phyloP scores from a whole-genome alignment of 2,329 filamentous ascomycete genomes.

The Stagonosporopsis rhizophila region DNA sequence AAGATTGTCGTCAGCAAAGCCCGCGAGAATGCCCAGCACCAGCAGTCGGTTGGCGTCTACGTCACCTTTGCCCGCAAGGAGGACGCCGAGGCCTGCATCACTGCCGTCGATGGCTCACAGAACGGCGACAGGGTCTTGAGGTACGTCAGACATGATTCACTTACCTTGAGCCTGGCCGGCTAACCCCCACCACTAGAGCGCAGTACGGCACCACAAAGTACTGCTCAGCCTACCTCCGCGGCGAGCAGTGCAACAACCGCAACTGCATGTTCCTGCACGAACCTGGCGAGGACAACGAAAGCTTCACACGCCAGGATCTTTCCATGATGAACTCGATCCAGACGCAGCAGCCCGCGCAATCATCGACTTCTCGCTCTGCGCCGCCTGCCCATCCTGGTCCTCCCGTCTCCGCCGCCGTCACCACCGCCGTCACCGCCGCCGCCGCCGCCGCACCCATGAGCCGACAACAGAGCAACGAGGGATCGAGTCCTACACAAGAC shows the following conservation, averaged over 20 bases:
- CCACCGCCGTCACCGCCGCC: constrained; percentile 46
- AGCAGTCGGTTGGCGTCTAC: constrained; percentile 93
- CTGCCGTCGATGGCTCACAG: constrained; percentile 87
- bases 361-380: constrained; percentile 59
- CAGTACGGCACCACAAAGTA: constrained; percentile 95
- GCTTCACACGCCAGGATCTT: constrained; percentile 91
- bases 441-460: constrained; percentile 65
- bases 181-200: constrained; percentile 56
- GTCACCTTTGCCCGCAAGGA: constrained; percentile 96
- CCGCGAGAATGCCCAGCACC: constrained; percentile 73
- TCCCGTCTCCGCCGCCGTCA: constrained; percentile 54
- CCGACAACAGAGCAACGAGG: constrained; percentile 79
- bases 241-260: constrained; percentile 92
- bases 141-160: constrained; percentile 53
- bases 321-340: constrained; percentile 93
- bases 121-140: constrained; percentile 88
- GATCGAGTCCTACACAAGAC: constrained; percentile 66
- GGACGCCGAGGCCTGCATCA: constrained; percentile 88
- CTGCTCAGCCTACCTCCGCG: constrained; percentile 93
- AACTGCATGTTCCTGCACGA: constrained; percentile 99
- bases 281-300: constrained; percentile 96
- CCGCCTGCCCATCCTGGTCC: constrained; percentile 59
- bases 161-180: constrained; percentile 5
- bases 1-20: constrained; percentile 99
- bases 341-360: constrained; percentile 73